These are phyloP conservation scores for Fraxinus albicans DNA, from an alignment of 305 asterid genomes.

Conservation along the genomic window DNA sequence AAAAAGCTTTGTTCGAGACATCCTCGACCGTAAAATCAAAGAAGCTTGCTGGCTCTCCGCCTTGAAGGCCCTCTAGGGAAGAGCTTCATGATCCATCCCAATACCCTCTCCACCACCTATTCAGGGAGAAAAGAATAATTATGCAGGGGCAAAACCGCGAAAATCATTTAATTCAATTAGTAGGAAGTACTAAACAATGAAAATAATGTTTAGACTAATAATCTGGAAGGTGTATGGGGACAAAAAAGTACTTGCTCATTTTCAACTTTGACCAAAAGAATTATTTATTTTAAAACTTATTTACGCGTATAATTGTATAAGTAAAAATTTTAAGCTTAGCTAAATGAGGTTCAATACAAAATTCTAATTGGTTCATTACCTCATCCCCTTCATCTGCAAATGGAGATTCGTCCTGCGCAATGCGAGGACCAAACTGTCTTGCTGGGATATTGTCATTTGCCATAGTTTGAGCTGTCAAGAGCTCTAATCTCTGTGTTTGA, in stretches of 20 bases:
- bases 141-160: not conserved
- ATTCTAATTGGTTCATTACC: conserved; percentile 45
- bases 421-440: conserved; percentile 53
- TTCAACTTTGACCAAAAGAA: not conserved
- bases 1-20: conserved; percentile 22
- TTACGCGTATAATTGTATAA: not conserved
- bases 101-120: conserved; percentile 93
- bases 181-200: not conserved
- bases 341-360: not conserved
- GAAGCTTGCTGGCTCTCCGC: conserved; percentile 74
- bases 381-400: conserved; percentile 99
- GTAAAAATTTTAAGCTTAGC: not conserved
- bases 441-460: conserved; percentile 51
- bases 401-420: conserved; percentile 39
- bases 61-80: conserved; percentile 96
- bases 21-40: conserved; percentile 32
- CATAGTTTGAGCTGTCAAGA: conserved; percentile 86
- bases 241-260: not conserved
- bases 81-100: conserved; percentile 98
- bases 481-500: conserved; percentile 97
- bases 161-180: not conserved
- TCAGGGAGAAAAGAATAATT: not conserved
- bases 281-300: not conserved
- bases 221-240: not conserved
- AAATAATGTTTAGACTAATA: not conserved